These are phyloP conservation scores for Chimonanthus praecox DNA, from an alignment of 164 flowering plant species.

Conservation along the genomic window DNA sequence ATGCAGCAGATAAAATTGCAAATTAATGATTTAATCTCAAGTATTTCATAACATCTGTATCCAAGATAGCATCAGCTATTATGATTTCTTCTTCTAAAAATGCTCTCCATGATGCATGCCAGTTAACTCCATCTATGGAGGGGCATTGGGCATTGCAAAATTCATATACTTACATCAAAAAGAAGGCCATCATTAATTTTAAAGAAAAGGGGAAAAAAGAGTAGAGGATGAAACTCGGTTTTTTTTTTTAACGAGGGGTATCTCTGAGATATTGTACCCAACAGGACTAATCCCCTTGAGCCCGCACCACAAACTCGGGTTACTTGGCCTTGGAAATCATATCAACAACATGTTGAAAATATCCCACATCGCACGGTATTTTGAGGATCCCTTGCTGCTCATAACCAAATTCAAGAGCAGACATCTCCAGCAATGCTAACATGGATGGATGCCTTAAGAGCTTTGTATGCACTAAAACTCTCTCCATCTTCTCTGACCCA, in stretches of 20 bases:
- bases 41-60: too few species aligned
- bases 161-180: neutral
- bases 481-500: conserved; percentile 23
- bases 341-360: conserved; percentile 12
- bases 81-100: too few species aligned
- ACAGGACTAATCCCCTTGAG: too few species aligned
- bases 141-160: neutral
- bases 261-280: too few species aligned
- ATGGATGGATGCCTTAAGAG: conserved; percentile 21
- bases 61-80: too few species aligned
- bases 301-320: neutral
- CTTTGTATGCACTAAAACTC: conserved; percentile 18
- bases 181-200: neutral
- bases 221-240: too few species aligned
- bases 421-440: conserved; percentile 21
- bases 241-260: too few species aligned
- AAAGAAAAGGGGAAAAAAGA: neutral
- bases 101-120: too few species aligned
- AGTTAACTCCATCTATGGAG: neutral
- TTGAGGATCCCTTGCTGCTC: conserved; percentile 21
- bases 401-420: conserved; percentile 24
- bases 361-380: conserved; percentile 15
- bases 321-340: conserved; percentile 9
- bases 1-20: too few species aligned
- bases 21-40: too few species aligned